These are phyloP conservation scores for Panellus pusillus DNA, from an alignment of 768 basidiomycete genomes.

Conservation along the genomic window DNA sequence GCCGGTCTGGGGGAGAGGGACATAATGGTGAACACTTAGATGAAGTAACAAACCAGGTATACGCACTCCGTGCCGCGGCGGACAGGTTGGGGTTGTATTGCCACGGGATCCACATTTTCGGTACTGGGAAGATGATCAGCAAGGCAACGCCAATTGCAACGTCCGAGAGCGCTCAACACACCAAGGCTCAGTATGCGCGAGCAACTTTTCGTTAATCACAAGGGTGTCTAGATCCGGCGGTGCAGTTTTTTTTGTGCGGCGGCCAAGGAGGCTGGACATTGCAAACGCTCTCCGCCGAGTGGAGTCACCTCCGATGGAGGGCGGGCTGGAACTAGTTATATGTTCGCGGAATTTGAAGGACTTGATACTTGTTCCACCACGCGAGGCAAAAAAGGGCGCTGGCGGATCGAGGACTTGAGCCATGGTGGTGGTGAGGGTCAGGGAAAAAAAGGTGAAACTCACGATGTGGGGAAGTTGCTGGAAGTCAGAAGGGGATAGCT, in stretches of 20 bases:
- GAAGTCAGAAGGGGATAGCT: no score
- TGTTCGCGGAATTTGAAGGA: conserved; percentile 10
- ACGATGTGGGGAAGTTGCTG: no score
- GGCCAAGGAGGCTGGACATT: conserved; percentile 5
- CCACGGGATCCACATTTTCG: conserved; percentile 12
- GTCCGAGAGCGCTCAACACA: background rate
- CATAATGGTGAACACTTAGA: conserved; percentile 2
- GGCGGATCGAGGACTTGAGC: conserved; percentile 7
- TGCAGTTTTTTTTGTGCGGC: conserved; percentile 7
- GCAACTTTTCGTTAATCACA: conserved; percentile 8
- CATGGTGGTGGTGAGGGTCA: conserved; percentile 4
- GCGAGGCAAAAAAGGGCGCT: conserved; percentile 5
- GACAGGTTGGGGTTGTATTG: background rate
- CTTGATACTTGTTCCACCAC: conserved; percentile 15
- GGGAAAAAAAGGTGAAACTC: background rate
- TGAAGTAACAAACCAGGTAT: background rate
- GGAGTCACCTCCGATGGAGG: conserved; percentile 15
- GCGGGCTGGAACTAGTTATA: conserved; percentile 10
- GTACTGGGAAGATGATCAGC: conserved; percentile 1
- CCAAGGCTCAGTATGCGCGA: background rate
- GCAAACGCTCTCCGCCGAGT: conserved; percentile 14
- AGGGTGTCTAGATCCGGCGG: background rate
- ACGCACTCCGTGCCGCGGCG: conserved; percentile 1
- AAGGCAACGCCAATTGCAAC: background rate
- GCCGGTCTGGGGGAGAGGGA: conserved; percentile 8